phyloP scores from a whole-genome alignment of 495 filamentous ascomycete species.

The Aspergillus campestris region DNA sequence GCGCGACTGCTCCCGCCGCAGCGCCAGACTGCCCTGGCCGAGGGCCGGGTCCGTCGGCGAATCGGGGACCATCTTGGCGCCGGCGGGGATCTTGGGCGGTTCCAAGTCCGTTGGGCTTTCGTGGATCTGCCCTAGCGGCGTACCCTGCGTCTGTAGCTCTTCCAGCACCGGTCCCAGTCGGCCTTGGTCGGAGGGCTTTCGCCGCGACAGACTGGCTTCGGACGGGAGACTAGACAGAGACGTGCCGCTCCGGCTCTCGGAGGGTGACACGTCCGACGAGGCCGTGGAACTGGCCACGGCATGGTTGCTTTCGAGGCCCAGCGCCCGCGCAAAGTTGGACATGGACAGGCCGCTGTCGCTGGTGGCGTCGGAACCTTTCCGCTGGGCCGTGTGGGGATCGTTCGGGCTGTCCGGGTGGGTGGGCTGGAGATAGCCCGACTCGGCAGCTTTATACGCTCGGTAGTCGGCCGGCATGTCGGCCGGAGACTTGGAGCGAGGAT shows the following conservation, averaged over 20 bases:
- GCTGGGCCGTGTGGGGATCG: constrained; percentile 1
- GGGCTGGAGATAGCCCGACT: constrained; percentile 10
- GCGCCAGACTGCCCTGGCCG: constrained; percentile 33
- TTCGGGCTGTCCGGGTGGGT: constrained; percentile 6
- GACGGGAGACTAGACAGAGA: constrained; percentile 57
- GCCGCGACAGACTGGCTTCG: constrained; percentile 25
- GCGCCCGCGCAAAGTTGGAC: constrained; percentile 32
- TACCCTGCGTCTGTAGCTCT: constrained; percentile 19
- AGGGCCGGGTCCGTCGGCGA: constrained; percentile 55
- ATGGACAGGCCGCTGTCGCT: constrained; percentile 26
- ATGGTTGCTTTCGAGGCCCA: constrained; percentile 30
- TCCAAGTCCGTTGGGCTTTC: constrained; percentile 21
- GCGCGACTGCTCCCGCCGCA: constrained; percentile 23
- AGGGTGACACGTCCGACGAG: constrained; percentile 60
- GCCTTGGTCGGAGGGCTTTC: constrained; percentile 24
- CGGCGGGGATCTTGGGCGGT: constrained; percentile 26
- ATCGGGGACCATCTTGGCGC: constrained; percentile 33
- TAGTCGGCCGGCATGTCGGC: constrained; percentile 10
- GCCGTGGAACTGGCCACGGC: constrained; percentile 57
- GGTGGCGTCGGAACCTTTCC: constrained; percentile 27
- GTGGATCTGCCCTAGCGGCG: constrained; percentile 13
- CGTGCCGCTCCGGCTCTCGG: constrained; percentile 57
- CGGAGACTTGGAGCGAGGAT: constrained; percentile 4
- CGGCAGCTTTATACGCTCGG: constrained; percentile 11
- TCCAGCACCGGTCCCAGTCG: constrained; percentile 31